phyloP scores from a whole-genome alignment of 495 filamentous ascomycete species.

The Xylaria venustula region DNA sequence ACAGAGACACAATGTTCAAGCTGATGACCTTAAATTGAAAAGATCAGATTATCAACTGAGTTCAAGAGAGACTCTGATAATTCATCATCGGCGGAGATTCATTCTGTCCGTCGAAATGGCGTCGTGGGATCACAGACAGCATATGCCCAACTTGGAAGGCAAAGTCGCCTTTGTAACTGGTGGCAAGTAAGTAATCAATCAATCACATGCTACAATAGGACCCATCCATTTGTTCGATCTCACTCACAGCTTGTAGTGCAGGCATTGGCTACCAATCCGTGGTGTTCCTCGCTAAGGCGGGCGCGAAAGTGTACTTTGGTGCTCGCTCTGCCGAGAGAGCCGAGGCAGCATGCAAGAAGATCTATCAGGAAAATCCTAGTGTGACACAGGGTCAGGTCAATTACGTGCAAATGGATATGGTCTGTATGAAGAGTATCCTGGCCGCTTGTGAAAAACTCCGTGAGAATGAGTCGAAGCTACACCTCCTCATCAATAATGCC shows the following conservation, averaged over 20 bases:
- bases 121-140: slow-evolving; percentile 7
- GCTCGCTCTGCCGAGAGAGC: neutral
- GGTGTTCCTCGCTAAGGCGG: slow-evolving; percentile 2
- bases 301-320: slow-evolving; percentile 4
- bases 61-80: no score
- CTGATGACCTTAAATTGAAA: no score
- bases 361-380: neutral
- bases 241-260: neutral
- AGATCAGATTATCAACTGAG: no score
- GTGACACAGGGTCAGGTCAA: neutral
- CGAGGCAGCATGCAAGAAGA: neutral
- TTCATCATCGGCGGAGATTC: no score
- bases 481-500: neutral
- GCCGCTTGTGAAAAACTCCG: neutral
- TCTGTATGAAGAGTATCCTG: neutral
- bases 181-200: slow-evolving; percentile 2
- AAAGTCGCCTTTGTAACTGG: neutral
- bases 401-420: neutral
- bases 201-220: neutral
- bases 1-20: no score
- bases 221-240: neutral
- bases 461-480: neutral
- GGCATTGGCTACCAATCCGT: slow-evolving; percentile 2
- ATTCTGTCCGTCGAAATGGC: neutral
- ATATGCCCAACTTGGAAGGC: slow-evolving; percentile 3